Conservation (phyloP, 108 stramenopile genomes). For the Epithemia pelagica region DNA sequence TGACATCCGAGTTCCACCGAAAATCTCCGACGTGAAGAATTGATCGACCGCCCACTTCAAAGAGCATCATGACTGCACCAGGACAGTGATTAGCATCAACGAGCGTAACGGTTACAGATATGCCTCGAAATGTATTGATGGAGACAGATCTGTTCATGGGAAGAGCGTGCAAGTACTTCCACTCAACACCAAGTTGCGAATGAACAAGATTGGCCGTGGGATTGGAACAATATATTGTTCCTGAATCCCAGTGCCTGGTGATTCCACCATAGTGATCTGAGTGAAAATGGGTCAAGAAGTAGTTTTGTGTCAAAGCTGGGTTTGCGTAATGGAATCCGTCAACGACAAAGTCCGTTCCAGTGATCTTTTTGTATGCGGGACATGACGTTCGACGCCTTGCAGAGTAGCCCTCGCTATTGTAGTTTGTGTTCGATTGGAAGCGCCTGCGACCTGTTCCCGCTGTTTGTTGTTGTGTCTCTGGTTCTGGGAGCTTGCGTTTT, state of each 20-base stretch:
- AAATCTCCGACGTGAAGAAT: slow-evolving; percentile 75
- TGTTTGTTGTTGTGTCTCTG: slow-evolving; percentile 20
- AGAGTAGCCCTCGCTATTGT: background rate
- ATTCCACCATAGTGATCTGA: slow-evolving; percentile 69
- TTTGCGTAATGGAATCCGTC: slow-evolving; percentile 63
- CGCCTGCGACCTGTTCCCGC: slow-evolving; percentile 33
- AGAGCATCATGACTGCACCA: slow-evolving; percentile 86
- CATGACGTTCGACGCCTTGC: slow-evolving; percentile 19
- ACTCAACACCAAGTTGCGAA: slow-evolving; percentile 42
- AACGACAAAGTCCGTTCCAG: slow-evolving; percentile 76
- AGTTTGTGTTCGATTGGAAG: slow-evolving; percentile 28
- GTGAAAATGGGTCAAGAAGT: slow-evolving; percentile 75
- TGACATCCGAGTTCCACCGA: slow-evolving; percentile 46
- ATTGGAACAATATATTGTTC: slow-evolving; percentile 69
- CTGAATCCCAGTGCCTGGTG: slow-evolving; percentile 51
- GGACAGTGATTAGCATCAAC: slow-evolving; percentile 79
- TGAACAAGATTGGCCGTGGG: slow-evolving; percentile 52
- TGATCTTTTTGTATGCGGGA: slow-evolving; percentile 67
- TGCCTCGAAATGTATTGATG: slow-evolving; percentile 36
- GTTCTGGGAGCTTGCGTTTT: background rate
- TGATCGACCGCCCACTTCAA: slow-evolving; percentile 50
- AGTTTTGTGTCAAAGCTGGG: slow-evolving; percentile 57
- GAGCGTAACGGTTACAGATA: slow-evolving; percentile 53
- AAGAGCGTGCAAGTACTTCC: slow-evolving; percentile 58
- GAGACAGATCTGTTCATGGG: slow-evolving; percentile 57